Percentiles rank a stretch among this genome's conserved stretches.
Evolutionary conservation across 2,329 filamentous ascomycete genomes (phyloP).

Genomic region (Ceratocystis lukuohia): DNA sequence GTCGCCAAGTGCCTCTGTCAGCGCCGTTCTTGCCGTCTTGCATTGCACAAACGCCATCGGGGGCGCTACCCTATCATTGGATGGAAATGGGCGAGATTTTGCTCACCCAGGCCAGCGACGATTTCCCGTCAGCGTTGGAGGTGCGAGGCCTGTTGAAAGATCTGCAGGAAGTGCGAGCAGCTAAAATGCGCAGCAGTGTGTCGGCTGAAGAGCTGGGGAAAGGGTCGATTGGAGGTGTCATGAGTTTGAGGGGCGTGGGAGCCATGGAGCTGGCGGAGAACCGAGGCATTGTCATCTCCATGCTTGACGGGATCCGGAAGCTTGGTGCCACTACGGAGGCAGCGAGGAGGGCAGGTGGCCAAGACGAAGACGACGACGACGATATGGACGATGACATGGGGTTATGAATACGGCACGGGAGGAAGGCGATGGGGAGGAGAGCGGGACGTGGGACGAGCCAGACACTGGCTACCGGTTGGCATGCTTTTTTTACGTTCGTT

Average conservation of each 20-base stretch:
- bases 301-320: constrained; percentile 77
- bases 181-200: constrained; percentile 70
- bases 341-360: constrained; percentile 56
- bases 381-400: constrained; percentile 28
- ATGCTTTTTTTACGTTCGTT: no score
- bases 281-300: constrained; percentile 67
- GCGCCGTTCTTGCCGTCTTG: constrained; percentile 71
- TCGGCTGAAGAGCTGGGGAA: constrained; percentile 52
- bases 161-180: constrained; percentile 72
- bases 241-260: constrained; percentile 60
- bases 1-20: constrained; percentile 31
- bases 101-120: constrained; percentile 71
- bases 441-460: no score
- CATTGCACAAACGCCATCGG: constrained; percentile 52
- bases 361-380: constrained; percentile 53
- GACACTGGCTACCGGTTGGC: no score
- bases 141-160: constrained; percentile 66
- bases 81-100: constrained; percentile 80
- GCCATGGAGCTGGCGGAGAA: constrained; percentile 88
- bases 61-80: constrained; percentile 86
- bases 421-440: neutral
- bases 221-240: constrained; percentile 47
- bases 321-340: constrained; percentile 72
- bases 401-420: neutral
- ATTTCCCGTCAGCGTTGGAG: constrained; percentile 59